Conservation (phyloP, 352 stramenopile species). For the Peronospora tabacina region DNA sequence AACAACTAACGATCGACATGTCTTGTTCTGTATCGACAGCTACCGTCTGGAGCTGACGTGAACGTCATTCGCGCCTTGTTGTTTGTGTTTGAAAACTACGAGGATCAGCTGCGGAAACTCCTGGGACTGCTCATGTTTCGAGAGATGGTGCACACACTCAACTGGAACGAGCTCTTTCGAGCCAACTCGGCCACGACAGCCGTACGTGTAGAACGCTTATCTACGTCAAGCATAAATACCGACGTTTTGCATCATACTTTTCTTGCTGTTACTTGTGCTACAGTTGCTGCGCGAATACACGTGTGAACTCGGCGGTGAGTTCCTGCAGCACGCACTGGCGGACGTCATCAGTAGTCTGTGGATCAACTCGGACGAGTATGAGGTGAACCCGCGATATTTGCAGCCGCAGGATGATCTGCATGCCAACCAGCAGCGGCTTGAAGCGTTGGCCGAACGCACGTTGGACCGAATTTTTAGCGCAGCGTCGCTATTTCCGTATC, state of each 20-base stretch:
- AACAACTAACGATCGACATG: neutral
- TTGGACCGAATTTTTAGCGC: conserved; percentile 44
- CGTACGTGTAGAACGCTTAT: conserved; percentile 22
- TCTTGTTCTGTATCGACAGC: conserved; percentile 9
- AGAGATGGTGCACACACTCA: conserved; percentile 70
- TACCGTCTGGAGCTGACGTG: conserved; percentile 33
- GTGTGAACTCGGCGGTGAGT: conserved; percentile 57
- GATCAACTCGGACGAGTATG: conserved; percentile 37
- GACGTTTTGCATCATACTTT: neutral
- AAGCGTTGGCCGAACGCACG: conserved; percentile 43
- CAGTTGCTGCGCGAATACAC: conserved; percentile 72
- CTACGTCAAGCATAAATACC: neutral
- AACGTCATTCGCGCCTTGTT: conserved; percentile 59
- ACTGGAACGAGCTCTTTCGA: conserved; percentile 81
- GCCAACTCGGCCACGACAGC: conserved; percentile 69
- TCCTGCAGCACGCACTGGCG: conserved; percentile 47
- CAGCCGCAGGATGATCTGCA: conserved; percentile 33
- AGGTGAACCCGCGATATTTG: conserved; percentile 58
- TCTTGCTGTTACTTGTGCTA: conserved; percentile 1
- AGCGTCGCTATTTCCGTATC: conserved; percentile 54
- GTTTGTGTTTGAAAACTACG: conserved; percentile 64
- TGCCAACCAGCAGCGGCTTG: conserved; percentile 46
- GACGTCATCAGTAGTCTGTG: conserved; percentile 50
- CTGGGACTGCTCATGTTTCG: conserved; percentile 63
- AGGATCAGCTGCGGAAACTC: conserved; percentile 65